phyloP scores from a whole-genome alignment of 495 filamentous ascomycete genomes.

The Podospora tetraspora region DNA sequence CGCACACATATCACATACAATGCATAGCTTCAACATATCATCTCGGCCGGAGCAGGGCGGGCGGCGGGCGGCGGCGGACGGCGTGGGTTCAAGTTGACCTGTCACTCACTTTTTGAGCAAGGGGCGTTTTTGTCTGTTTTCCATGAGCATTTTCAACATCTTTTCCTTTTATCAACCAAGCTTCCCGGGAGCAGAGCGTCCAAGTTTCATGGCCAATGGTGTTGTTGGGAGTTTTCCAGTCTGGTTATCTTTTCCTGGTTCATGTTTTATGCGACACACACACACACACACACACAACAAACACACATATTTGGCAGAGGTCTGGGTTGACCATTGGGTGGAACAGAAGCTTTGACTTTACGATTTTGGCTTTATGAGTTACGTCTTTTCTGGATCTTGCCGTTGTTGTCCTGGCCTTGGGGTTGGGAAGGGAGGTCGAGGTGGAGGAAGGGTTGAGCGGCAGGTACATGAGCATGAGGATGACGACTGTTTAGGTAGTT shows the following conservation, averaged over 20 bases:
- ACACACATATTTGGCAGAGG: conserved; percentile 5
- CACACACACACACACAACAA: neutral
- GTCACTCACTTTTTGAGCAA: neutral
- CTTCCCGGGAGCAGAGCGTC: neutral
- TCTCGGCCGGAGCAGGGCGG: neutral
- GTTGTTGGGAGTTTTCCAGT: neutral
- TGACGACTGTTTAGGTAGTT: neutral
- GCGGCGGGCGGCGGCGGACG: neutral
- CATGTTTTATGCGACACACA: neutral
- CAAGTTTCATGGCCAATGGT: neutral
- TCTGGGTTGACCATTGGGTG: conserved; percentile 13
- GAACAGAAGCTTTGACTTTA: conserved; percentile 1
- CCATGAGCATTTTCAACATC: neutral
- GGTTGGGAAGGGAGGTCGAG: neutral
- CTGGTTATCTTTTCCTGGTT: neutral
- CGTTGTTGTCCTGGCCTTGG: neutral
- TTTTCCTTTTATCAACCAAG: neutral
- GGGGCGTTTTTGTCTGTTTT: neutral
- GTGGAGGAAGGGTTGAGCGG: neutral
- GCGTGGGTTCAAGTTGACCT: neutral
- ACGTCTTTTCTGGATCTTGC: neutral
- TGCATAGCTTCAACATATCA: neutral
- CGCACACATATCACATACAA: neutral
- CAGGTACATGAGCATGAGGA: neutral
- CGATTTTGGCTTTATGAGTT: neutral